Conservation (phyloP, 2,329 filamentous ascomycete genomes). For the Aspergillus sergii region DNA sequence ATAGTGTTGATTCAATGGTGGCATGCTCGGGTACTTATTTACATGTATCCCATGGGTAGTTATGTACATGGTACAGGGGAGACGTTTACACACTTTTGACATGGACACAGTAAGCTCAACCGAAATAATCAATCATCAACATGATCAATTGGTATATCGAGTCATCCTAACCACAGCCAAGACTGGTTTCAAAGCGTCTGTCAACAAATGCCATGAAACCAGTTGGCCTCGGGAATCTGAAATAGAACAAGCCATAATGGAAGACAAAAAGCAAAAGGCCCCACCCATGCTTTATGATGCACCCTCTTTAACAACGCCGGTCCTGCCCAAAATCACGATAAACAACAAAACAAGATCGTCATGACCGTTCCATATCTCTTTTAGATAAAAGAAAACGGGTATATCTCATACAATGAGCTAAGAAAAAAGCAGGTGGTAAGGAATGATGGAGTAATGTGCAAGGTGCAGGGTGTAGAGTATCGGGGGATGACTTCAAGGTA, state of each 20-base stretch:
- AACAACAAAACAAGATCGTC: conserved; percentile 5
- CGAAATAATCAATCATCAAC: neutral
- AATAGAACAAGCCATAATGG: neutral
- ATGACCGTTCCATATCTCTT: conserved; percentile 4
- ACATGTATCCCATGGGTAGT: neutral
- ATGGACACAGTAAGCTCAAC: neutral
- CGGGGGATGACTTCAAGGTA: neutral
- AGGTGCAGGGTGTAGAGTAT: neutral
- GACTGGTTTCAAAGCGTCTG: conserved; percentile 7
- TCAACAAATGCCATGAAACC: conserved; percentile 5
- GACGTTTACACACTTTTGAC: neutral
- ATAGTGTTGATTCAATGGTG: neutral
- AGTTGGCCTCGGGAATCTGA: conserved; percentile 3
- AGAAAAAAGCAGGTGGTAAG: neutral
- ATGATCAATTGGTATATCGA: conserved; percentile 2
- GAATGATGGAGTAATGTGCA: conserved; percentile 1
- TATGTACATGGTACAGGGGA: neutral
- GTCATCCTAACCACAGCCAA: conserved; percentile 2
- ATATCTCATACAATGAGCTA: conserved; percentile 2
- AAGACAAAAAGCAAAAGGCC: conserved; percentile 9
- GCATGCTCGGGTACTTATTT: neutral
- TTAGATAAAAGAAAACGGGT: neutral
- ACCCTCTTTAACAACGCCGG: conserved; percentile 25
- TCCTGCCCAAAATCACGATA: conserved; percentile 10
- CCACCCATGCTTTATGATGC: conserved; percentile 26